Evolutionary conservation across 805 yeast species (phyloP).

Genomic region (Maudiozyma turicensis): DNA sequence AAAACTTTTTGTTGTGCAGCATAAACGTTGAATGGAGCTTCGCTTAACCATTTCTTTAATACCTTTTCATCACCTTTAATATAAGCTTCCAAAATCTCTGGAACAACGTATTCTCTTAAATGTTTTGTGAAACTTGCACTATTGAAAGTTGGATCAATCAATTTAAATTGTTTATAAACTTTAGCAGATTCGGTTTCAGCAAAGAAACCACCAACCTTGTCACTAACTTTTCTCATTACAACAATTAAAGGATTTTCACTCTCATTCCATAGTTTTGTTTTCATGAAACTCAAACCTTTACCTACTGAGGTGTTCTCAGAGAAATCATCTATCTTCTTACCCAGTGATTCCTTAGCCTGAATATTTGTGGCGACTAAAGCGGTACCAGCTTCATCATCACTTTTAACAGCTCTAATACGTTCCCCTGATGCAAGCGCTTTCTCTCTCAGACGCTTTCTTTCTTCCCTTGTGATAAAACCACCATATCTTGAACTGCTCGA

Average conservation of each 20-base stretch:
- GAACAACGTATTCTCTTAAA: slow-evolving; percentile 83
- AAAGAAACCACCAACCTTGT: slow-evolving; percentile 77
- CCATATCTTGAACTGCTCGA: slow-evolving; percentile 78
- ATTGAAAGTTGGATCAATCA: slow-evolving; percentile 83
- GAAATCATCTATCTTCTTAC: slow-evolving; percentile 57
- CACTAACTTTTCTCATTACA: slow-evolving; percentile 65
- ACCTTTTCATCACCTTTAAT: slow-evolving; percentile 80
- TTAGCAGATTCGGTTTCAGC: slow-evolving; percentile 95
- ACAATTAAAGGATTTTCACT: slow-evolving; percentile 86
- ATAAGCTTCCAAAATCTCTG: slow-evolving; percentile 92
- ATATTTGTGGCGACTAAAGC: slow-evolving; percentile 74
- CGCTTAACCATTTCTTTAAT: slow-evolving; percentile 85
- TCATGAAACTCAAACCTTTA: slow-evolving; percentile 47
- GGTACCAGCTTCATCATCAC: slow-evolving; percentile 74
- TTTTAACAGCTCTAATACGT: slow-evolving; percentile 58
- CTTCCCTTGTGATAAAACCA: slow-evolving; percentile 79
- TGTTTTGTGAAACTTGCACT: slow-evolving; percentile 70
- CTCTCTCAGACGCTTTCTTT: slow-evolving; percentile 65
- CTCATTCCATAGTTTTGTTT: slow-evolving; percentile 74
- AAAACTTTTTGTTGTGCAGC: slow-evolving; percentile 87
- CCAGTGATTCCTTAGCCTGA: slow-evolving; percentile 58
- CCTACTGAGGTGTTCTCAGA: slow-evolving; percentile 64
- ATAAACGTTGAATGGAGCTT: slow-evolving; percentile 94
- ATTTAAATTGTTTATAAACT: slow-evolving; percentile 76
- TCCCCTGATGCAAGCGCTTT: slow-evolving; percentile 48